Percentiles rank a stretch among this genome's conserved stretches.
phyloP scores from a whole-genome alignment of 116 monocot species.

The Iris pallida region DNA sequence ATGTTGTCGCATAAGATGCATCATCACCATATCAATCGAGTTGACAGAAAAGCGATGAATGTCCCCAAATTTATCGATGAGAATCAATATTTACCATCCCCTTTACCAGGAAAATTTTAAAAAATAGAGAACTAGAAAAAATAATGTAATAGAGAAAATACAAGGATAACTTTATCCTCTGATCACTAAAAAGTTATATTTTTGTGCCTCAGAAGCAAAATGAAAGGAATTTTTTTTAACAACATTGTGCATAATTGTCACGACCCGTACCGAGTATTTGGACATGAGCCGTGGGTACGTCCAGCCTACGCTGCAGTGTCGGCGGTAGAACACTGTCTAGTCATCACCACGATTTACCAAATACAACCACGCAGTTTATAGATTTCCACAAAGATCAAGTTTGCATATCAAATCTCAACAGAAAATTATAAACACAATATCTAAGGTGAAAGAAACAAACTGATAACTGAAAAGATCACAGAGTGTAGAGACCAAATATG shows the following conservation, averaged over 20 bases:
- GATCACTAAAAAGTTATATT: slow-evolving; percentile 17
- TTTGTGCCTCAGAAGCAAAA: slow-evolving; percentile 24
- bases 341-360: no score
- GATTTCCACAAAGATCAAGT: no score
- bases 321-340: no score
- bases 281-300: no score
- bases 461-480: no score
- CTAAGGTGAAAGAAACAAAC: no score
- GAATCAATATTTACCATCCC: slow-evolving; percentile 44
- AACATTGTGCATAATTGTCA: slow-evolving; percentile 19
- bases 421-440: no score
- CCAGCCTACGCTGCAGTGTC: no score
- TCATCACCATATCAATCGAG: slow-evolving; percentile 70
- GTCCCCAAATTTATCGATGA: slow-evolving; percentile 51
- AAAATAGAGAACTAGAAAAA: slow-evolving; percentile 24
- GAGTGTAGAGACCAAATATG: no score
- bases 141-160: slow-evolving; percentile 30
- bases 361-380: no score
- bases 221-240: slow-evolving; percentile 6
- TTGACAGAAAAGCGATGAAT: slow-evolving; percentile 61
- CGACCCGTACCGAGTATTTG: no score
- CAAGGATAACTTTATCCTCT: slow-evolving; percentile 33
- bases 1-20: slow-evolving; percentile 62
- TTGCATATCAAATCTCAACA: no score
- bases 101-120: slow-evolving; percentile 90